Evolutionary conservation across 2,329 filamentous ascomycete genomes (phyloP), one percentile per base, ranked within the genome.

Genomic region (Aspergillus sp.): DNA sequence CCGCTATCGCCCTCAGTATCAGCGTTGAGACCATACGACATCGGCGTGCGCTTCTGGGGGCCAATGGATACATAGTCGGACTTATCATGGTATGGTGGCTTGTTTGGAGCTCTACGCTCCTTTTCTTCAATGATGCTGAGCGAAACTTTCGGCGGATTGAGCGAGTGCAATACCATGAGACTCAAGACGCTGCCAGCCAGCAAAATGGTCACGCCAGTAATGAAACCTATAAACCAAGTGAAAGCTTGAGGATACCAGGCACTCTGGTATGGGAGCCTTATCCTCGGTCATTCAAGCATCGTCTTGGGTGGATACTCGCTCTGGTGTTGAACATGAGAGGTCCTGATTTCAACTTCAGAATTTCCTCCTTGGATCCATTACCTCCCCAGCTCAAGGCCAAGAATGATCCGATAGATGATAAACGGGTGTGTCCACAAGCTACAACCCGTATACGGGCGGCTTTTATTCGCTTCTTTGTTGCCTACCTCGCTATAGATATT

Each of bases 401-500:
- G 11, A 48, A 53, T 41, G 45, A 37, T 15, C 8, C 39, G 12
- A 11, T 40, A 12, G 47, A 2, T 22, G 24, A 19, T 55, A 59
- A 52, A 24, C 45, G 64, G 40, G 55, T 59, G 20, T 75, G 72
- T 57, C 64, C 72, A 5, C 82, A 79, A 4, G 74, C 76, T 37
- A 64, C 64, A 20, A 67, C 76, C 3, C 80, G 88, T 44, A 56
- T 87, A 41, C 70, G 73, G 55, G 64, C 68, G 15, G 79, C 80
- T 24, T 58, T 86, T 11, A 56, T 72, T 8, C 77, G 68, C 5
- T 75, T 88, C n/a, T 54, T 84, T 2, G 56, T 82, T 39, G 79
- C 80, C 62, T 95, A 90, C 69, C 62, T 95, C 12, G 60, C 83
- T 7, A 77, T 96, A 8, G 93, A 97, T 72, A 57, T 86, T 6